phyloP scores from a whole-genome alignment of 371 early-diverging fungal species.

The Rhizoclosmatium hyalinum region DNA sequence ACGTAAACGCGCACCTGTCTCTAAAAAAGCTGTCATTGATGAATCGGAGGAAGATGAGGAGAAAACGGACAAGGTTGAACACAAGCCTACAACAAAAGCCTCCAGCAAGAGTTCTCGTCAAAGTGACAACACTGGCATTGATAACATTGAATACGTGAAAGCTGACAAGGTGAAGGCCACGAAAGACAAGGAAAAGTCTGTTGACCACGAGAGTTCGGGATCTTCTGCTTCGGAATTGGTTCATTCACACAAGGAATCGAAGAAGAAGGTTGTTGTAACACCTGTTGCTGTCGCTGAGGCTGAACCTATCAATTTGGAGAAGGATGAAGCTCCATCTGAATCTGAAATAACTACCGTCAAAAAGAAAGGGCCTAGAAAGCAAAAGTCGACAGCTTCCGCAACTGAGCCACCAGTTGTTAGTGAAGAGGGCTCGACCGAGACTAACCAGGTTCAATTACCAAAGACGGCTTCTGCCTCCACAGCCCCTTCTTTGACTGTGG shows the following conservation, averaged over 20 bases:
- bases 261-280: not conserved
- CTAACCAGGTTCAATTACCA: no score
- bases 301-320: not conserved
- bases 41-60: conserved; percentile 20
- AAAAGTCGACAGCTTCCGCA: no score
- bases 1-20: not conserved
- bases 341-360: no score
- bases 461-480: no score
- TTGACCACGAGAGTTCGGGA: not conserved
- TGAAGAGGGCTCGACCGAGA: no score
- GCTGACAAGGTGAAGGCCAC: not conserved
- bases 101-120: not conserved
- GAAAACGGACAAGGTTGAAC: not conserved
- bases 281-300: not conserved
- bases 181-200: not conserved
- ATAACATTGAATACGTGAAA: conserved; percentile 1
- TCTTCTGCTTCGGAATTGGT: not conserved
- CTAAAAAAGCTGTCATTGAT: not conserved
- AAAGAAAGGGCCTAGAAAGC: no score
- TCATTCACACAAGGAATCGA: not conserved
- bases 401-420: no score
- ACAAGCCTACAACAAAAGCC: not conserved
- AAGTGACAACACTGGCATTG: not conserved
- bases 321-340: not conserved
- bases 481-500: no score